phyloP scores from a whole-genome alignment of 2,329 filamentous ascomycete genomes.

The Colletotrichum costaricense region DNA sequence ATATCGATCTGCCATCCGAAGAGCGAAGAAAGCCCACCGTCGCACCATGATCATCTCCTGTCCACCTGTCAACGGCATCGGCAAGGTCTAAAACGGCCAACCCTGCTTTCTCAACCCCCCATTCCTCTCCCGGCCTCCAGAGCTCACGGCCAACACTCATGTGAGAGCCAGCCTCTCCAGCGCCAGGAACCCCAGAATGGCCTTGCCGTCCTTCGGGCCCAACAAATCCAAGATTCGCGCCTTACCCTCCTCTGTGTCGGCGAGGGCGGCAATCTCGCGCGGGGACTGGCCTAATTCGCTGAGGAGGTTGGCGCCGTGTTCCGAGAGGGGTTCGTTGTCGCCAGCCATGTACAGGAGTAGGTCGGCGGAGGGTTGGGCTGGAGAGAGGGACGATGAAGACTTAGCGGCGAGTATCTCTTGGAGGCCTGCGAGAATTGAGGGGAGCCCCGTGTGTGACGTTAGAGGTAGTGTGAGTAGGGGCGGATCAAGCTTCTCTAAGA shows the following conservation, averaged over 20 bases:
- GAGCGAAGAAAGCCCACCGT: neutral
- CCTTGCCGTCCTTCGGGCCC: conserved; percentile 43
- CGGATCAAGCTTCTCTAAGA: conserved; percentile 47
- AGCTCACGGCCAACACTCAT: neutral
- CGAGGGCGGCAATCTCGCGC: conserved; percentile 41
- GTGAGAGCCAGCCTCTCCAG: conserved; percentile 29
- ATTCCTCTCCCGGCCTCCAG: neutral
- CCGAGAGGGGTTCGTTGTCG: conserved; percentile 38
- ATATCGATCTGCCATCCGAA: conserved; percentile 14
- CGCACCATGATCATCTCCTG: neutral
- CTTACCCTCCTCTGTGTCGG: conserved; percentile 36
- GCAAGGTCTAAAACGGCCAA: neutral
- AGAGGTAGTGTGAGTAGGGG: conserved; percentile 54
- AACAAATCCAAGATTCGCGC: conserved; percentile 41
- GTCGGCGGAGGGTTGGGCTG: neutral
- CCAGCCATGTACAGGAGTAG: conserved; percentile 36
- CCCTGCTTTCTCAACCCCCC: neutral
- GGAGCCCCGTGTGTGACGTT: conserved; percentile 47
- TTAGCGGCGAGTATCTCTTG: conserved; percentile 41
- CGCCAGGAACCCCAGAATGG: conserved; percentile 45
- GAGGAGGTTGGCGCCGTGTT: conserved; percentile 42
- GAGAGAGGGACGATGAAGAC: neutral
- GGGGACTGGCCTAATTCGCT: conserved; percentile 43
- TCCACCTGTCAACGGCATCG: neutral
- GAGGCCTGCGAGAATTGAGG: conserved; percentile 52